These are phyloP conservation scores for Eucalyptus victrix DNA, from an alignment of 345 rosid species.

Conservation along the genomic window DNA sequence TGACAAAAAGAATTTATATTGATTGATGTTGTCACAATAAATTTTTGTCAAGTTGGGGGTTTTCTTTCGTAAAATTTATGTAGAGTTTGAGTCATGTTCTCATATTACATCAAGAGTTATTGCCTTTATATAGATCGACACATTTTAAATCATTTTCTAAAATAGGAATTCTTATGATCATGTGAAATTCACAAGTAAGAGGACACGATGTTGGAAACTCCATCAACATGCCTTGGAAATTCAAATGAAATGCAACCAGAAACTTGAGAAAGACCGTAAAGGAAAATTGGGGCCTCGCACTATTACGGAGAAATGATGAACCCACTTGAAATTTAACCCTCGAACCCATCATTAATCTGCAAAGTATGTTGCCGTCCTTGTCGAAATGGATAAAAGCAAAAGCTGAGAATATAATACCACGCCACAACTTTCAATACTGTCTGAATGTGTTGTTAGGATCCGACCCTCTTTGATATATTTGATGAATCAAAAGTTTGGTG, in stretches of 20 bases:
- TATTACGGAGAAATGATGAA: background rate
- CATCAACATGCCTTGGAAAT: background rate
- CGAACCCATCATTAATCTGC: background rate
- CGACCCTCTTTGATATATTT: background rate
- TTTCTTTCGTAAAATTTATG: background rate
- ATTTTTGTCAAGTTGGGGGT: fast-evolving
- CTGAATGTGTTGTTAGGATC: background rate
- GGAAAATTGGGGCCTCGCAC: background rate
- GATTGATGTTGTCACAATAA: fast-evolving
- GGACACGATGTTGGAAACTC: background rate
- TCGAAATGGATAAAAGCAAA: background rate
- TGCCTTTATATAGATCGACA: fast-evolving
- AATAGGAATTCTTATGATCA: background rate
- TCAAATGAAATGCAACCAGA: background rate
- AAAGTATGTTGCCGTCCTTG: background rate
- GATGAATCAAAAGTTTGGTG: background rate
- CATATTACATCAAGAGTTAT: fast-evolving
- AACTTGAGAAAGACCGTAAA: background rate
- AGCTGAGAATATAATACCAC: background rate
- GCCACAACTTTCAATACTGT: background rate
- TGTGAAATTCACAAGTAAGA: background rate
- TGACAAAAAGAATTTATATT: background rate
- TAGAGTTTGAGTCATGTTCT: background rate
- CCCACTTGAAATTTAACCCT: background rate
- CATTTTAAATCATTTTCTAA: background rate